These are phyloP conservation scores for Salix suchowensis DNA, from an alignment of 345 rosid genomes.

Conservation along the genomic window DNA sequence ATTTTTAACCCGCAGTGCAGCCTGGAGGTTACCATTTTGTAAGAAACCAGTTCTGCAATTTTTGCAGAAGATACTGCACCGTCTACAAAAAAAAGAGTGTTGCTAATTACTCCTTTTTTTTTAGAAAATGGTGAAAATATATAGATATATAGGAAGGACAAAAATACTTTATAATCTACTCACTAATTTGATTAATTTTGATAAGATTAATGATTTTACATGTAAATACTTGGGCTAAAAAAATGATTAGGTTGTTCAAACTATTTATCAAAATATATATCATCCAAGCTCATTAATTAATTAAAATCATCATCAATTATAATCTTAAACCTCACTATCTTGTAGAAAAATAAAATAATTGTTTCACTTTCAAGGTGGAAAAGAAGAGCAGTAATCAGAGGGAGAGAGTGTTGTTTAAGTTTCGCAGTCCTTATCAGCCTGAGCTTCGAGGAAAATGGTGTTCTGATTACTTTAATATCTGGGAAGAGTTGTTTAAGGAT, in stretches of 20 bases:
- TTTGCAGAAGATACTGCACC: not conserved
- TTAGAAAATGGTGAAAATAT: too few species aligned
- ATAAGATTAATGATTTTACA: too few species aligned
- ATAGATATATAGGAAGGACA: too few species aligned
- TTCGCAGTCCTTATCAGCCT: conserved; percentile 22
- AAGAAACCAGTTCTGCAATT: not conserved
- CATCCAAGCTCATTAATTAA: not conserved
- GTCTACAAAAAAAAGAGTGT: not conserved
- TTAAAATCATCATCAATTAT: not conserved
- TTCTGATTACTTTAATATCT: conserved; percentile 9
- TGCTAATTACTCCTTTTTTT: too few species aligned
- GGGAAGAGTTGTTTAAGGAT: not conserved
- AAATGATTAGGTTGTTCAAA: not conserved
- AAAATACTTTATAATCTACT: too few species aligned
- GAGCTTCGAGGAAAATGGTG: conserved; percentile 10
- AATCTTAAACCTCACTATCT: not conserved
- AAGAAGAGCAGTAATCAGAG: not conserved
- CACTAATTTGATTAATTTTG: too few species aligned
- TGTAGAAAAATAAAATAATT: not conserved
- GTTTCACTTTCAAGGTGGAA: not conserved
- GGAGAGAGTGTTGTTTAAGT: conserved; percentile 6
- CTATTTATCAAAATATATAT: not conserved
- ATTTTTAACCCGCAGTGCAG: too few species aligned
- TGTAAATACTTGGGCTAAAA: too few species aligned
- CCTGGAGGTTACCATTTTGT: not conserved